Evolutionary conservation across 768 basidiomycete species (phyloP).

Genomic region (Xanthoconium stramineum): DNA sequence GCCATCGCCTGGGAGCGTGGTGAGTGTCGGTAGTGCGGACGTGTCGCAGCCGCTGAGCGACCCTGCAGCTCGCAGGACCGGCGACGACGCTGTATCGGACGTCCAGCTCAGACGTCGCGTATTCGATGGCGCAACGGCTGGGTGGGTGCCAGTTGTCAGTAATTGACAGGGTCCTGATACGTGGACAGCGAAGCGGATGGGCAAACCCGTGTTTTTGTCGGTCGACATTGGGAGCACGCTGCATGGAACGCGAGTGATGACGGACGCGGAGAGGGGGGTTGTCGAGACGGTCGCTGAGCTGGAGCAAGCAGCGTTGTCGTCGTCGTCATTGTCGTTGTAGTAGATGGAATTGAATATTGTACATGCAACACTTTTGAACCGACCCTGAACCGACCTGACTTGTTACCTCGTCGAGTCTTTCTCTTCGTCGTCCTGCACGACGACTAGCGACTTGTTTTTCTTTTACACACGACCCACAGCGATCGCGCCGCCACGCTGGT

Average conservation of each 20-base stretch:
- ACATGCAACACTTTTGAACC: constrained; percentile 10
- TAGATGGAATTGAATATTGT: too few species aligned
- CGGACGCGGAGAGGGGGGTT: constrained; percentile 62
- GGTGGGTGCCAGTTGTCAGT: too few species aligned
- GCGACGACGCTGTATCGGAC: constrained; percentile 67
- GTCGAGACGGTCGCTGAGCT: constrained; percentile 43
- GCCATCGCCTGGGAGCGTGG: constrained; percentile 24
- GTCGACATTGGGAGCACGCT: constrained; percentile 56
- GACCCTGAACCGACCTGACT: constrained; percentile 27
- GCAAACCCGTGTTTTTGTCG: constrained; percentile 69
- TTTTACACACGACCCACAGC: background rate
- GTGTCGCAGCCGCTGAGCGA: constrained; percentile 1
- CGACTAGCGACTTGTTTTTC: background rate
- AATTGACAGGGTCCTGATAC: too few species aligned
- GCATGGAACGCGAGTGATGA: constrained; percentile 44
- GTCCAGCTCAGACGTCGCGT: constrained; percentile 56
- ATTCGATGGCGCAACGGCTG: constrained; percentile 76
- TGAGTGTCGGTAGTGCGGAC: constrained; percentile 13
- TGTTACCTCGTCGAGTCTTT: background rate
- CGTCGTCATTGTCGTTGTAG: too few species aligned
- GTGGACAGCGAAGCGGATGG: constrained; percentile 55
- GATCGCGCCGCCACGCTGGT: background rate
- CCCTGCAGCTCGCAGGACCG: constrained; percentile 22
- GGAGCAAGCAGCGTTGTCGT: constrained; percentile 1
- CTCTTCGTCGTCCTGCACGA: background rate